phyloP scores from a whole-genome alignment of 768 basidiomycete genomes.

The Panus rudis region DNA sequence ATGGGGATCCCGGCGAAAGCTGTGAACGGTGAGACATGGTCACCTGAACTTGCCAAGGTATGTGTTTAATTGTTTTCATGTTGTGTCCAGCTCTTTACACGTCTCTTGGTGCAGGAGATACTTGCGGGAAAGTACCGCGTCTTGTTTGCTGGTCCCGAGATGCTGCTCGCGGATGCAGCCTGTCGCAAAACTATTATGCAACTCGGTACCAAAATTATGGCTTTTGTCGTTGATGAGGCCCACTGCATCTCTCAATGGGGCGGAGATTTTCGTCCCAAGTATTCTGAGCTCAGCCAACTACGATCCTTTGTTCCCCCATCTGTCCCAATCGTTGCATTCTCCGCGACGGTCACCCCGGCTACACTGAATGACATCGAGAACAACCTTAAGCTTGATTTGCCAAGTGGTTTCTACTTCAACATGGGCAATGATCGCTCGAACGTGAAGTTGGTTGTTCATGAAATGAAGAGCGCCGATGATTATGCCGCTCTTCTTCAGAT shows the following conservation, averaged over 20 bases:
- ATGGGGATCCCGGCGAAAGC: constrained; percentile 25
- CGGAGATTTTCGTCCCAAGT: constrained; percentile 28
- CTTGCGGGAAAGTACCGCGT: constrained; percentile 19
- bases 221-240: constrained; percentile 31
- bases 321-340: constrained; percentile 25
- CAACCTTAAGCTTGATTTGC: background rate
- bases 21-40: constrained; percentile 33
- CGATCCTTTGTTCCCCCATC: constrained; percentile 23
- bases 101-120: constrained; percentile 15
- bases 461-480: background rate
- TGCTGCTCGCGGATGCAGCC: constrained; percentile 17
- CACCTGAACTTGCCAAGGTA: constrained; percentile 22
- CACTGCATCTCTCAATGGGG: constrained; percentile 31
- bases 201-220: constrained; percentile 10
- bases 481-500: background rate
- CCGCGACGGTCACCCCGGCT: constrained; percentile 27
- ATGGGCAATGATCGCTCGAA: constrained; percentile 5
- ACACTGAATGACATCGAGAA: constrained; percentile 10
- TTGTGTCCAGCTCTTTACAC: background rate
- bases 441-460: background rate
- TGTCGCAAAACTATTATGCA: constrained; percentile 9
- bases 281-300: constrained; percentile 21
- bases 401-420: background rate
- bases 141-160: constrained; percentile 23
- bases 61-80: constrained; percentile 3